Percentiles rank a stretch among this genome's conserved stretches.
These are phyloP conservation scores for Geotrichum ghanense DNA, from an alignment of 805 yeast genomes.

Conservation along the genomic window DNA sequence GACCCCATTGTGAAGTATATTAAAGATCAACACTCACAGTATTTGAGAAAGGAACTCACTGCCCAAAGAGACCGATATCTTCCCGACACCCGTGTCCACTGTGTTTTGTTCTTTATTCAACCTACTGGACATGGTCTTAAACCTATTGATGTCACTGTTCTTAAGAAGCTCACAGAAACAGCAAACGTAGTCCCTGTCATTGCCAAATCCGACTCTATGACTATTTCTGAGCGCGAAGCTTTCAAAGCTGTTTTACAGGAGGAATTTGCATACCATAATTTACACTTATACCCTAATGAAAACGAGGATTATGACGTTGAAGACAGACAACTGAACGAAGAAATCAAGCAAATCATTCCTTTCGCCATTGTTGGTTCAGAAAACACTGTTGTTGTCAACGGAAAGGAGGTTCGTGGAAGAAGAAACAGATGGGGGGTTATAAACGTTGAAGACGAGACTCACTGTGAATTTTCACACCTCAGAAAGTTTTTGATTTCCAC, in stretches of 20 bases:
- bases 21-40: conserved; percentile 88
- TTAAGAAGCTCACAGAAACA: conserved; percentile 76
- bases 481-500: conserved; percentile 92
- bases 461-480: conserved; percentile 90
- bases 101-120: conserved; percentile 80
- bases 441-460: conserved; percentile 86
- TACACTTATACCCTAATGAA: conserved; percentile 65
- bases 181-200: conserved; percentile 92
- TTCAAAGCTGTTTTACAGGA: conserved; percentile 65
- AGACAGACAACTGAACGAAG: conserved; percentile 23
- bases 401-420: conserved; percentile 78
- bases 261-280: conserved; percentile 57
- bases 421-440: conserved; percentile 90
- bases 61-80: conserved; percentile 82
- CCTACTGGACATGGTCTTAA: conserved; percentile 83
- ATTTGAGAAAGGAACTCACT: conserved; percentile 84
- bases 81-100: conserved; percentile 85
- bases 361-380: conserved; percentile 94
- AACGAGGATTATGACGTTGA: conserved; percentile 33
- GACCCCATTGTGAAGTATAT: conserved; percentile 90
- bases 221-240: conserved; percentile 68
- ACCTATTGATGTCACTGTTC: conserved; percentile 69
- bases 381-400: conserved; percentile 60
- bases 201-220: conserved; percentile 86
- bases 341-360: conserved; percentile 40